Evolutionary conservation across 176 grass and related monocot species (phyloP), one percentile per base, ranked within the genome.

Genomic region (Raddia distichophylla): DNA sequence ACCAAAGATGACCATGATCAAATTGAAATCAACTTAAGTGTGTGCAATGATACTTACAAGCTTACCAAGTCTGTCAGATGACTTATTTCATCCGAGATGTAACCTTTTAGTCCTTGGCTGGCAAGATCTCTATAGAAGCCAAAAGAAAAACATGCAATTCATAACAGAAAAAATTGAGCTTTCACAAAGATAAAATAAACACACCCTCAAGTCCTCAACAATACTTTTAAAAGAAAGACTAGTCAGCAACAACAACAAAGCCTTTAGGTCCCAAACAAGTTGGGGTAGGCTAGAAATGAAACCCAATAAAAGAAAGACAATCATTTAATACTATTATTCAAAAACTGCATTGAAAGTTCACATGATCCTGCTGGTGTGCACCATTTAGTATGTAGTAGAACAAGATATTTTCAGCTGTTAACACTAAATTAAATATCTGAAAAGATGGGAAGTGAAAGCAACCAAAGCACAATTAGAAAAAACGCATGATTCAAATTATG

Each of bases 81-180:
- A 79, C 85, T 86, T 87, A 99, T 99, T 93, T 99, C 87, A 84
- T 96, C 97, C 60, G 89, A 69, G 62, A 99, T 88, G 51, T 86
- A 93, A 70, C 97, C 97, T 81, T 99, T 99, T 82, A 99, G 85
- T 27, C 97, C 97, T 87, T 96, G 97, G 72, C 91, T 99, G 18
- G 76, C 97, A 70, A 99, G 88, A 87, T 96, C 93, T 82, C 97
- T 99, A 19, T 60, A 82, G 59, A 84, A 5, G 10, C 2, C 27
- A 77, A 77, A 7, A 43, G 57, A 69, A 60, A 4, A 60, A 55
- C 1, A 45, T 27, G 34, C 11, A 82, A 42, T 4, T 82, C 64
- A 52, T 67, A 48, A 64, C 19, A 13, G 32, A 5, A 76, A 51
- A 63, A 22, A 68, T 11, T 60, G 0, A 44, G 67, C 4, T 77